Conservation (phyloP, 202 grass and related monocot species). For the Dendrocalamus latiflorus region DNA sequence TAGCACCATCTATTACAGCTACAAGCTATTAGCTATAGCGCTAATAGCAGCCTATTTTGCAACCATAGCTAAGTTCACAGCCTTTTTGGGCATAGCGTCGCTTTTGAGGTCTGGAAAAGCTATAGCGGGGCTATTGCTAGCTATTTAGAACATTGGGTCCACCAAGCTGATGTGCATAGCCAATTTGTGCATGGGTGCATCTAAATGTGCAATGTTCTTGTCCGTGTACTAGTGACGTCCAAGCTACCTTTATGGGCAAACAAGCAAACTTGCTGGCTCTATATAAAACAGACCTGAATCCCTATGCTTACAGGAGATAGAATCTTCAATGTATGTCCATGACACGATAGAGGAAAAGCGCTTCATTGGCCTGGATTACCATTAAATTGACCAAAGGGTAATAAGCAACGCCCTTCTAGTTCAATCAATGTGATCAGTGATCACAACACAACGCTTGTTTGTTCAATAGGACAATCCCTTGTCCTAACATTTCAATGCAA, state of each 20-base stretch:
- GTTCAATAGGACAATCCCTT: not conserved
- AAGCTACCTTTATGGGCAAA: not conserved
- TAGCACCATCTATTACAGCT: not conserved
- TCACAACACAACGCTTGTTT: not conserved
- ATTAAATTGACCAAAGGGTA: not conserved
- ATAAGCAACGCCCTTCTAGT: not conserved
- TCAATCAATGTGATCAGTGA: not conserved
- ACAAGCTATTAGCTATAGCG: not conserved
- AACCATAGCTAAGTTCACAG: not conserved
- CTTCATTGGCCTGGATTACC: not conserved
- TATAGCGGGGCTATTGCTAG: not conserved
- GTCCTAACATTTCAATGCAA: not conserved
- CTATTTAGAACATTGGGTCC: not conserved
- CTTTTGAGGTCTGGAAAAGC: not conserved
- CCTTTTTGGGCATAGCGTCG: not conserved
- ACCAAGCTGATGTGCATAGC: too few species aligned
- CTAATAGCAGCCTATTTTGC: not conserved
- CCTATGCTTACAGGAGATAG: not conserved
- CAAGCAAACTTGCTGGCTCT: not conserved
- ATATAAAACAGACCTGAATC: not conserved
- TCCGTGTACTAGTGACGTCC: not conserved
- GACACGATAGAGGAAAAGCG: not conserved
- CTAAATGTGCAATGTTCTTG: not conserved
- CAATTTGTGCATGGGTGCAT: not conserved
- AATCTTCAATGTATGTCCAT: not conserved